A percentile compares a stretch with the other conserved stretches of the same genome.
These are phyloP conservation scores for Globisporangium cederbergense DNA, from an alignment of 352 stramenopile species.

Conservation along the genomic window DNA sequence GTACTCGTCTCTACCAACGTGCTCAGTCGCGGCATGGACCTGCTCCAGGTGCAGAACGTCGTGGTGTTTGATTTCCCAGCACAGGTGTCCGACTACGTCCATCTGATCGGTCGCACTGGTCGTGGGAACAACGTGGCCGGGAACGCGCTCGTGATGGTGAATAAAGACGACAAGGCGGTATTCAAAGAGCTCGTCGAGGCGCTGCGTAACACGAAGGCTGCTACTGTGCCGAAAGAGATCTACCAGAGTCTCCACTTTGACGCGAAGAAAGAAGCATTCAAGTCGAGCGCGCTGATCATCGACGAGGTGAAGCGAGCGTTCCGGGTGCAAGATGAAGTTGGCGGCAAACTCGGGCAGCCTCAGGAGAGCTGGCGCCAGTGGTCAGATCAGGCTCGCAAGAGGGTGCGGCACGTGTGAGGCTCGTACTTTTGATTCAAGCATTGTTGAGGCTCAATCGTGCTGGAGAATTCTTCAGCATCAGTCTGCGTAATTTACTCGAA, in stretches of 20 bases:
- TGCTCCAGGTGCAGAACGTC: constrained; percentile 61
- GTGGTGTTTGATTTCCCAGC: constrained; percentile 74
- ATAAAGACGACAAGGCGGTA: constrained; percentile 31
- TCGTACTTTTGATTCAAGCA: not conserved
- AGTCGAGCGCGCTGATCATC: constrained; percentile 19
- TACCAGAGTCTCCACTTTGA: constrained; percentile 36
- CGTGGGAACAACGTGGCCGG: constrained; percentile 22
- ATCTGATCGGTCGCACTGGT: constrained; percentile 55
- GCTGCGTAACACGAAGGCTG: constrained; percentile 25
- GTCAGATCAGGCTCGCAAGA: constrained; percentile 8
- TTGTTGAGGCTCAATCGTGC: not conserved
- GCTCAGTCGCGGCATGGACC: constrained; percentile 68
- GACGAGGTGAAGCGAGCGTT: constrained; percentile 55
- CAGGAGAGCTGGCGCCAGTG: constrained; percentile 12
- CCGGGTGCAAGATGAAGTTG: constrained; percentile 24
- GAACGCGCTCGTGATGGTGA: constrained; percentile 44
- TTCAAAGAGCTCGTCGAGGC: constrained; percentile 41
- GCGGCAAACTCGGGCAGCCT: not conserved
- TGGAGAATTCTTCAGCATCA: not conserved
- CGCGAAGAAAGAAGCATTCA: constrained; percentile 14
- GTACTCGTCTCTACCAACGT: constrained; percentile 70
- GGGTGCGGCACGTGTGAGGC: not conserved
- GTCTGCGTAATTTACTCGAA: not conserved
- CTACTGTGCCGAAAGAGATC: constrained; percentile 33
- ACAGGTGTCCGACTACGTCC: constrained; percentile 56